These are phyloP conservation scores for Astragalus membranaceus DNA, from an alignment of 306 rosid genomes.

Conservation along the genomic window DNA sequence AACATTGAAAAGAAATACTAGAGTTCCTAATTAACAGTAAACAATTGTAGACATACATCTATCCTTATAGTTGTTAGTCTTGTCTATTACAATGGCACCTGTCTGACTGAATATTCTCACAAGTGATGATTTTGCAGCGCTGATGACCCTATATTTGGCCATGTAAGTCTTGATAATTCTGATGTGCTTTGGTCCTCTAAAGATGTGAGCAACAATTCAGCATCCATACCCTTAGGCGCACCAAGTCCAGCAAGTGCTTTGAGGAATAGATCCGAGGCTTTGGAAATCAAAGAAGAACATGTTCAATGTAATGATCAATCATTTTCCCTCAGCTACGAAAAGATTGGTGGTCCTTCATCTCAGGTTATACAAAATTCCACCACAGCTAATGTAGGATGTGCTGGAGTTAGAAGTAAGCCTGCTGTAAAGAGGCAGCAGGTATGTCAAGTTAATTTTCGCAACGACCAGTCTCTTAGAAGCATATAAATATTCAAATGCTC, in stretches of 20 bases:
- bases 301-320: conserved; percentile 37
- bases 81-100: conserved; percentile 16
- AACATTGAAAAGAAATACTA: conserved; percentile 4
- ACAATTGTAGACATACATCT: not conserved
- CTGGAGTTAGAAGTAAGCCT: conserved; percentile 37
- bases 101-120: conserved; percentile 60
- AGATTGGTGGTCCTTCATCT: conserved; percentile 30
- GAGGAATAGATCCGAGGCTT: conserved; percentile 32
- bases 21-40: conserved; percentile 5
- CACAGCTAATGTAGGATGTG: conserved; percentile 34
- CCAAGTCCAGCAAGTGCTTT: conserved; percentile 29
- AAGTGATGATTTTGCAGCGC: conserved; percentile 81
- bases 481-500: not conserved
- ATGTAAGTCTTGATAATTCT: conserved; percentile 50
- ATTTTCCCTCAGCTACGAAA: conserved; percentile 33
- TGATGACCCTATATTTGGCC: conserved; percentile 68
- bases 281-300: conserved; percentile 45
- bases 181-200: conserved; percentile 72
- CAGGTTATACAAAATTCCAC: conserved; percentile 36
- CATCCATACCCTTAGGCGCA: conserved; percentile 33
- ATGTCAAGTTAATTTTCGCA: conserved; percentile 21
- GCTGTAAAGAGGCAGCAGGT: conserved; percentile 46
- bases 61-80: not conserved
- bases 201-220: conserved; percentile 39
- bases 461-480: not conserved